Percentiles rank a stretch among this genome's conserved stretches.
Conservation (phyloP, 257 asterid species). For the Thymus mandschuricus region DNA sequence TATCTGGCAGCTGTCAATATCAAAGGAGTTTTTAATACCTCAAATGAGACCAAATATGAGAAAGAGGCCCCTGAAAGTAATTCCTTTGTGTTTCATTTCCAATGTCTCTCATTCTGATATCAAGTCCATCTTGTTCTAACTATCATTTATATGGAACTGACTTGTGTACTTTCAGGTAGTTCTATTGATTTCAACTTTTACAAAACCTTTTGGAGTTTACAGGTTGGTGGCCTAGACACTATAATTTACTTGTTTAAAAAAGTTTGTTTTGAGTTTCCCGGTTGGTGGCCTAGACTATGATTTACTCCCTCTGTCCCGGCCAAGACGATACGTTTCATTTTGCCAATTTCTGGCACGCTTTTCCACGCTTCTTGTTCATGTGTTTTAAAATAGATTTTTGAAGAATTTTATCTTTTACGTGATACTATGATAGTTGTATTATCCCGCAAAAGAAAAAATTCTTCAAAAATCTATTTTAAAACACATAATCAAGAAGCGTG, state of each 20-base stretch:
- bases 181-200: constrained; percentile 94
- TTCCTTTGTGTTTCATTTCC: constrained; percentile 23
- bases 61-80: constrained; percentile 86
- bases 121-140: constrained; percentile 21
- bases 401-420: too few species aligned
- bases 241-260: not conserved
- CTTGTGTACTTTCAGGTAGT: constrained; percentile 64
- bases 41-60: constrained; percentile 97
- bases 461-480: too few species aligned
- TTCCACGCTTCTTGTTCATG: too few species aligned
- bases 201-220: constrained; percentile 98
- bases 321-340: too few species aligned
- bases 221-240: constrained; percentile 57
- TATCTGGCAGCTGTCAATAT: constrained; percentile 86
- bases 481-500: too few species aligned
- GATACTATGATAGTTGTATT: too few species aligned
- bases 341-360: too few species aligned
- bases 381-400: too few species aligned
- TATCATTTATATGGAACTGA: constrained; percentile 18
- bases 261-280: constrained; percentile 85
- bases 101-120: constrained; percentile 19
- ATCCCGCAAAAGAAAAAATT: too few species aligned
- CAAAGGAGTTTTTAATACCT: constrained; percentile 95
- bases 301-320: too few species aligned
- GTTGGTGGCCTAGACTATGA: constrained; percentile 45